A percentile compares a stretch with the other conserved stretches of the same genome.
These are phyloP conservation scores for Fomitopsis schrenkii DNA, from an alignment of 1,284 basidiomycete species.

Conservation along the genomic window DNA sequence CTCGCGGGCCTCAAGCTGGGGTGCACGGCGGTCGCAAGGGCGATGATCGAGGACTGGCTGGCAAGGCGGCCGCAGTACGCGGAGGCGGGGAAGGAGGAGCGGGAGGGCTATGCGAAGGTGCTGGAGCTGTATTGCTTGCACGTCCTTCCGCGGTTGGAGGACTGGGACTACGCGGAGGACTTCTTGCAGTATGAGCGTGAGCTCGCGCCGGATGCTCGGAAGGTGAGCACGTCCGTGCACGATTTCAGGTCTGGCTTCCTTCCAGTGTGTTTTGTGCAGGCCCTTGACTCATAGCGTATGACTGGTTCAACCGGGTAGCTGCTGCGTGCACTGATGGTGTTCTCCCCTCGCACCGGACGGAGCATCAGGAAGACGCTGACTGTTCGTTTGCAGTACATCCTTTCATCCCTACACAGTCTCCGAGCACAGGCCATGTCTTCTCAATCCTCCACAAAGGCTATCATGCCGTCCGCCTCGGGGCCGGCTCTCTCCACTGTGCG, in stretches of 20 bases:
- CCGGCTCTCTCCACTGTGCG: conserved; percentile 20
- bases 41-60: conserved; percentile 75
- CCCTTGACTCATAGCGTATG: background rate
- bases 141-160: conserved; percentile 62
- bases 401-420: conserved; percentile 17
- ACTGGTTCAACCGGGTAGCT: too few relatives aligned
- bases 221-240: conserved; percentile 40
- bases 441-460: conserved; percentile 17
- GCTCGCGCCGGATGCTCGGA: conserved; percentile 42
- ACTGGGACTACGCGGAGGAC: conserved; percentile 75
- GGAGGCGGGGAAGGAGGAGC: conserved; percentile 27
- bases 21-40: conserved; percentile 53
- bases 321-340: too few relatives aligned
- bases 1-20: conserved; percentile 66
- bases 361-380: background rate
- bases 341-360: too few relatives aligned
- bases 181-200: conserved; percentile 71
- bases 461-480: conserved; percentile 7
- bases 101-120: conserved; percentile 64
- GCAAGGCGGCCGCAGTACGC: conserved; percentile 34
- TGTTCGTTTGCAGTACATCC: conserved; percentile 14
- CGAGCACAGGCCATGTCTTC: conserved; percentile 15
- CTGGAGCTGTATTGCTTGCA: conserved; percentile 72
- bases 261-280: background rate
- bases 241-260: background rate